Percentiles rank a stretch among this genome's conserved stretches.
These are phyloP conservation scores for Atkinsonella texensis DNA, from an alignment of 2,329 filamentous ascomycete genomes.

Conservation along the genomic window DNA sequence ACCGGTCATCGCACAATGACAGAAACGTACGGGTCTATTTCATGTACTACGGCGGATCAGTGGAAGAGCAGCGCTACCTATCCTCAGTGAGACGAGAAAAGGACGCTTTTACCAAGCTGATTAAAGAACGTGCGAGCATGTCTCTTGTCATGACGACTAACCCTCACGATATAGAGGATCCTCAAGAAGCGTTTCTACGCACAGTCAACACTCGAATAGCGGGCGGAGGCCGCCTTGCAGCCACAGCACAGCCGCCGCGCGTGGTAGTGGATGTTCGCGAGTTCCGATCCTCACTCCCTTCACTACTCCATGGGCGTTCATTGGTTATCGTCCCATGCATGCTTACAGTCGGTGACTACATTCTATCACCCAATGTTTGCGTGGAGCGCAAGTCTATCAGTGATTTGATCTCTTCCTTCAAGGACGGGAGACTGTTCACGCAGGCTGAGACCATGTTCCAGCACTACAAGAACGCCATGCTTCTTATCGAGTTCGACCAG, in stretches of 20 bases:
- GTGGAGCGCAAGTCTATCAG: conserved; percentile 89
- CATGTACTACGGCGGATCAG: conserved; percentile 87
- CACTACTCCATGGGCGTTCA: conserved; percentile 75
- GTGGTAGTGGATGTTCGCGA: conserved; percentile 94
- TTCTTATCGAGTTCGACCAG: conserved; percentile 95
- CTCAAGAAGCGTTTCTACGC: conserved; percentile 82
- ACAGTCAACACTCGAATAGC: conserved; percentile 96
- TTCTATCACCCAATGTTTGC: conserved; percentile 81
- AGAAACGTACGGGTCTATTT: conserved; percentile 89
- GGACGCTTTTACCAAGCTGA: conserved; percentile 87
- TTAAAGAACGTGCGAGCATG: conserved; percentile 91
- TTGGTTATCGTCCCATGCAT: conserved; percentile 90
- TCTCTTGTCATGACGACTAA: conserved; percentile 73
- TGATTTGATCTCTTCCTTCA: conserved; percentile 84
- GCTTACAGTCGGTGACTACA: conserved; percentile 92
- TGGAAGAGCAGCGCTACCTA: conserved; percentile 90
- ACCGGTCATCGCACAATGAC: conserved; percentile 85
- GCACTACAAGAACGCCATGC: conserved; percentile 79
- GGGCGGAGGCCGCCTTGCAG: conserved; percentile 72
- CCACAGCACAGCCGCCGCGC: conserved; percentile 76
- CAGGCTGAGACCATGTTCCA: conserved; percentile 92
- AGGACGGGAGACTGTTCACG: conserved; percentile 80
- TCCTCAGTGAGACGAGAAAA: conserved; percentile 88
- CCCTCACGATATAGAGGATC: conserved; percentile 56
- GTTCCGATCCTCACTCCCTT: conserved; percentile 86